A percentile compares a stretch with the other conserved stretches of the same genome.
phyloP scores from a whole-genome alignment of 306 rosid genomes.

The Cajanus cajan region DNA sequence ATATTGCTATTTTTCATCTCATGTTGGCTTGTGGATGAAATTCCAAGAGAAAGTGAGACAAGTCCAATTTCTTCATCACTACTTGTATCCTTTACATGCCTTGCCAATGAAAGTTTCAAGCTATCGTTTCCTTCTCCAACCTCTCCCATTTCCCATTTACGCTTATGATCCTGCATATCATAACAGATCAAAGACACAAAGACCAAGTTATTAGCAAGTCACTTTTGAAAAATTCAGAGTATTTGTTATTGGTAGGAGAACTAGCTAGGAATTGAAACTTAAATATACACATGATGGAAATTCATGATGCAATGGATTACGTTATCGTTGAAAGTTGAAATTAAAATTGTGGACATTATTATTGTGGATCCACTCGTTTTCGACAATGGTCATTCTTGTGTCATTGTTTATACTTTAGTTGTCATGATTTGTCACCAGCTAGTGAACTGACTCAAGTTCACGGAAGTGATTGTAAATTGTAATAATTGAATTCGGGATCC shows the following conservation, averaged over 20 bases:
- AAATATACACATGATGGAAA: background rate
- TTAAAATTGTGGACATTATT: background rate
- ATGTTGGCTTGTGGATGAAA: conserved; percentile 23
- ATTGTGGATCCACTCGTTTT: background rate
- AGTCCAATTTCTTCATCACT: conserved; percentile 27
- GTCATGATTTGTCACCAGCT: no score
- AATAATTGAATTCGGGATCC: background rate
- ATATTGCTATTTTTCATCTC: conserved; percentile 26
- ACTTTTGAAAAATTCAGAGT: background rate
- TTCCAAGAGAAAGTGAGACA: conserved; percentile 63
- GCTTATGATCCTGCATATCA: conserved; percentile 14
- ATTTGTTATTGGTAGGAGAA: background rate
- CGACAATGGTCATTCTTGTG: background rate
- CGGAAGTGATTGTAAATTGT: background rate
- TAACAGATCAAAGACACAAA: background rate
- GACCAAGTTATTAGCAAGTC: background rate
- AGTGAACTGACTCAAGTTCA: no score
- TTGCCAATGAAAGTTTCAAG: conserved; percentile 3
- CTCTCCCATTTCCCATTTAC: background rate
- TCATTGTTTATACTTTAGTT: background rate
- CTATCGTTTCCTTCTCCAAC: background rate
- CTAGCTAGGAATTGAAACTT: background rate
- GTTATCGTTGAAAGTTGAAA: background rate
- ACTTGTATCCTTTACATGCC: conserved; percentile 1
- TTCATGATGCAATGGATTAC: background rate